Percentiles rank a stretch among this genome's conserved stretches.
Evolutionary conservation across 2,329 filamentous ascomycete genomes (phyloP).

Genomic region (Paecilomyces fulvus): DNA sequence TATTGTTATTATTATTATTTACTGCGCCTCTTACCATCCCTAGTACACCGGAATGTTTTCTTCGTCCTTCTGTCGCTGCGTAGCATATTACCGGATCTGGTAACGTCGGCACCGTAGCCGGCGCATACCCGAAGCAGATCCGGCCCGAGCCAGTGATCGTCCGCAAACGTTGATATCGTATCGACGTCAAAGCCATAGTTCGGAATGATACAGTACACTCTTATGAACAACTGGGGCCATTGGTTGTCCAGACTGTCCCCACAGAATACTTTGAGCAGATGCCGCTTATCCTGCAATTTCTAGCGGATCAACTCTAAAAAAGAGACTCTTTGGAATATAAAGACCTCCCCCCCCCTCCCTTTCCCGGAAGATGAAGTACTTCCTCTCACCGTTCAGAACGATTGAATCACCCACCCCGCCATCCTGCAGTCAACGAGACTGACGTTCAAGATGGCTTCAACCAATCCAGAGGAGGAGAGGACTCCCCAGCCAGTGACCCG

Average conservation of each 20-base stretch:
- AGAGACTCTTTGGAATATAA: background rate
- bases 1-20: background rate
- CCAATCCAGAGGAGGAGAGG: conserved; percentile 2
- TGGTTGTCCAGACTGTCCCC: background rate
- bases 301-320: background rate
- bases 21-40: conserved; percentile 1
- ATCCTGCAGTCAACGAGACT: background rate
- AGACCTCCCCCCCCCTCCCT: background rate
- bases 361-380: background rate
- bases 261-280: conserved; percentile 4
- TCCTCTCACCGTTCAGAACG: background rate
- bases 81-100: conserved; percentile 8
- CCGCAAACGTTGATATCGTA: conserved; percentile 1
- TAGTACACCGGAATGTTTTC: background rate
- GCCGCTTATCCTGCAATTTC: conserved; percentile 3
- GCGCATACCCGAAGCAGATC: background rate
- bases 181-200: background rate
- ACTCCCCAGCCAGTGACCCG: conserved; percentile 10
- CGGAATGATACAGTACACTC: background rate
- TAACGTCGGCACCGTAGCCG: background rate
- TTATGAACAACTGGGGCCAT: background rate
- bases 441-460: conserved; percentile 3
- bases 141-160: background rate
- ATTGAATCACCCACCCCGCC: background rate
- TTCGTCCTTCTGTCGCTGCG: conserved; percentile 3